Conservation (phyloP, 352 stramenopile species). For the Pythium folliculosum region DNA sequence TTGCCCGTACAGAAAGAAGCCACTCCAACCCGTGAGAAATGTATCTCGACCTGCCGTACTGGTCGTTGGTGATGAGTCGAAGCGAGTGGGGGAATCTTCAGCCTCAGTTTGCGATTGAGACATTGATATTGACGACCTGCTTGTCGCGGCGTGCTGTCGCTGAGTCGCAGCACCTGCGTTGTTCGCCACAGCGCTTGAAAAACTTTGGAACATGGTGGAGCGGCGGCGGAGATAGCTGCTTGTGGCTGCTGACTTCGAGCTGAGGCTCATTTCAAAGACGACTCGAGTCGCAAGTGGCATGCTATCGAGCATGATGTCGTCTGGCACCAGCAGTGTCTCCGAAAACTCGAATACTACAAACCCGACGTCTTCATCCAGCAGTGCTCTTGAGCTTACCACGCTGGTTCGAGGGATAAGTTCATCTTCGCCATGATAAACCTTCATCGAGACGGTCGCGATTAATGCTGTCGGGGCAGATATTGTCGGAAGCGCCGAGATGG, state of each 20-base stretch:
- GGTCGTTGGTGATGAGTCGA: not conserved
- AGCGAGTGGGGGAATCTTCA: not conserved
- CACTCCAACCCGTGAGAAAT: slow-evolving; percentile 11
- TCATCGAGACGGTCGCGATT: not conserved
- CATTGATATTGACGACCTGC: slow-evolving; percentile 6
- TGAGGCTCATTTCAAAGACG: slow-evolving; percentile 14
- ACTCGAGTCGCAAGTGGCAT: slow-evolving; percentile 15
- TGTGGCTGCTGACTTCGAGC: not conserved
- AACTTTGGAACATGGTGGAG: slow-evolving; percentile 18
- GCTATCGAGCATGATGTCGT: not conserved
- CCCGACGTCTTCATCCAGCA: not conserved
- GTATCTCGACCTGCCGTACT: not conserved
- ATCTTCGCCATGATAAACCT: slow-evolving; percentile 1
- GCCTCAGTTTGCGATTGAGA: slow-evolving; percentile 9
- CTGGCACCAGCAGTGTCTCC: not conserved
- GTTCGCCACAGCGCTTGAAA: not conserved
- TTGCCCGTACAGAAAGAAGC: slow-evolving; percentile 2
- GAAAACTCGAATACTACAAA: slow-evolving; percentile 12
- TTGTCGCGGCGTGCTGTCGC: not conserved
- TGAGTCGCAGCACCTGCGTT: not conserved
- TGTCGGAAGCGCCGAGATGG: not conserved
- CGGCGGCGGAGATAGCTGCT: not conserved
- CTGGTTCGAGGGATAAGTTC: not conserved
- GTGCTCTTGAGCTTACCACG: slow-evolving; percentile 1
- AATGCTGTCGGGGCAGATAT: not conserved